A percentile compares a stretch with the other conserved stretches of the same genome.
phyloP scores from a whole-genome alignment of 1,284 basidiomycete genomes.

The Bjerkandera adusta region DNA sequence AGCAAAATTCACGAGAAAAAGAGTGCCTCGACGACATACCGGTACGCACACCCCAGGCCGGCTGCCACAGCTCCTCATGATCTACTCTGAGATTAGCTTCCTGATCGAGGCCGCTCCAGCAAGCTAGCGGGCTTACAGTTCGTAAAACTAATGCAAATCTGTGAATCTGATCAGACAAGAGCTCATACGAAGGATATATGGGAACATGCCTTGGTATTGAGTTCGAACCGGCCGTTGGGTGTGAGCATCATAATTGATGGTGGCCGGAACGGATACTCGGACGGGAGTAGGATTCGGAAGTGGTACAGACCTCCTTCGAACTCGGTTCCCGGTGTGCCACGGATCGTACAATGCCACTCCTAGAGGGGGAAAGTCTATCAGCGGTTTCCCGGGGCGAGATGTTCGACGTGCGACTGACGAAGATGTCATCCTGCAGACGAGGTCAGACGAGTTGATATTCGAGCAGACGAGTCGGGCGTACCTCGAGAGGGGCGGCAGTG shows the following conservation, averaged over 20 bases:
- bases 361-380: constrained; percentile 35
- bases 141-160: constrained; percentile 95
- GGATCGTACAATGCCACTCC: constrained; percentile 98
- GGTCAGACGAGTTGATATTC: constrained; percentile 12
- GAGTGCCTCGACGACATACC: constrained; percentile 52
- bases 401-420: constrained; percentile 47
- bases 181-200: background rate
- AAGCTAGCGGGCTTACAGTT: constrained; percentile 55
- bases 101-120: constrained; percentile 20
- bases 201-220: constrained; percentile 84
- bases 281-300: constrained; percentile 86
- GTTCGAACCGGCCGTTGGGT: constrained; percentile 92
- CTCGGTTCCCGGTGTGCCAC: constrained; percentile 84
- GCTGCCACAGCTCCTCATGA: constrained; percentile 93
- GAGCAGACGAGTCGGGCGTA: constrained; percentile 34
- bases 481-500: constrained; percentile 85
- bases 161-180: background rate
- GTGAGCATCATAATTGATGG: constrained; percentile 94
- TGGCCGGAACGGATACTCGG: constrained; percentile 93
- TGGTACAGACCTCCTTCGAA: constrained; percentile 93
- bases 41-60: constrained; percentile 96
- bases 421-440: constrained; percentile 68
- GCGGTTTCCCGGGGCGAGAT: no score
- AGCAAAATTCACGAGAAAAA: constrained; percentile 11
- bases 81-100: constrained; percentile 41